These are phyloP conservation scores for Cephalotrichum gorgonifer DNA, from an alignment of 2,329 filamentous ascomycete genomes.

Conservation along the genomic window DNA sequence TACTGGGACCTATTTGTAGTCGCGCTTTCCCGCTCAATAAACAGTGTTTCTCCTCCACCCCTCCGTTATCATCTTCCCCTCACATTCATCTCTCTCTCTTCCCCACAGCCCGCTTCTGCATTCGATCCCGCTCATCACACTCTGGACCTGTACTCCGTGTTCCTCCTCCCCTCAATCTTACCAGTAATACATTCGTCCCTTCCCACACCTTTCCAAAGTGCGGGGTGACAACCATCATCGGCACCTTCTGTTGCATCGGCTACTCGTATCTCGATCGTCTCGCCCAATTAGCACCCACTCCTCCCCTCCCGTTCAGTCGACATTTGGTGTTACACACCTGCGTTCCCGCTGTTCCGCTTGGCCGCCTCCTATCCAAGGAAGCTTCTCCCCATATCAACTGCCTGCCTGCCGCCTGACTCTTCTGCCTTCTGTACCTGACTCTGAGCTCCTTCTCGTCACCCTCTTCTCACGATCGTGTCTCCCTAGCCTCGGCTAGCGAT, in stretches of 20 bases:
- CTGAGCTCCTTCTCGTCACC: not conserved
- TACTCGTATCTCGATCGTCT: slow-evolving; percentile 3
- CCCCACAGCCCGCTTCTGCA: no score
- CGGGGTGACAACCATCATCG: slow-evolving; percentile 12
- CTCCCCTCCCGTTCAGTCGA: slow-evolving; percentile 15
- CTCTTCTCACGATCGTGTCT: slow-evolving; percentile 2
- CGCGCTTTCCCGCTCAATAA: not conserved
- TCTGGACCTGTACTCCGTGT: not conserved
- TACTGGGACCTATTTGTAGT: no score
- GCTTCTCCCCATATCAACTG: slow-evolving; percentile 1
- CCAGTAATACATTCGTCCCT: not conserved
- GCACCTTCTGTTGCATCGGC: slow-evolving; percentile 5
- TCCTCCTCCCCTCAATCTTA: not conserved
- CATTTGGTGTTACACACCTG: not conserved
- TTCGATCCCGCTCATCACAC: not conserved
- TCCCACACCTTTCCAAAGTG: slow-evolving; percentile 5
- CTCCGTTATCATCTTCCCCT: not conserved
- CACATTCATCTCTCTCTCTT: not conserved
- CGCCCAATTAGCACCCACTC: slow-evolving; percentile 18
- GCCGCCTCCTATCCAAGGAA: not conserved
- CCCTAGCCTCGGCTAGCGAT: not conserved
- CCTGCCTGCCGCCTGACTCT: not conserved
- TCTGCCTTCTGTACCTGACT: not conserved
- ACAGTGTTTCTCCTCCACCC: not conserved
- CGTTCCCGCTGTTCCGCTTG: not conserved